Evolutionary conservation across 1,284 basidiomycete genomes (phyloP).

Genomic region (Cystobasidium sp.): DNA sequence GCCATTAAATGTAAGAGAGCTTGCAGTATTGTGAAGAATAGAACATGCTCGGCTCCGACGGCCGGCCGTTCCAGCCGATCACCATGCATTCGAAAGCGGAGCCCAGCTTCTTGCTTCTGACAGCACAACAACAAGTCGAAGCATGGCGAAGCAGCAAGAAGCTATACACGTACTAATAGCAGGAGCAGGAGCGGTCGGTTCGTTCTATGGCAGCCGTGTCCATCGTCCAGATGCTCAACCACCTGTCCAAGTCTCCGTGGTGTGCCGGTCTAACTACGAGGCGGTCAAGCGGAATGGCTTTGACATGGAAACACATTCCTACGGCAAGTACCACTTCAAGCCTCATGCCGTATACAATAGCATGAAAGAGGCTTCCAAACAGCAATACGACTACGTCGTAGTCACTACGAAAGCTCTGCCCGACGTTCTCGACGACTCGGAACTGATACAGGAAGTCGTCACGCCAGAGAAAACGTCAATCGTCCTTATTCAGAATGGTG

Average conservation of each 20-base stretch:
- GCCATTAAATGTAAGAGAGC: too few species aligned
- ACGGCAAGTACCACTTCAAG: slow-evolving; percentile 58
- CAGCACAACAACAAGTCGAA: not conserved
- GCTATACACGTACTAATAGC: slow-evolving; percentile 50
- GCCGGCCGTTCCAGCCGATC: not conserved
- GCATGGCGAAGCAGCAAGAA: not conserved
- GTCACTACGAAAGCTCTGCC: slow-evolving; percentile 60
- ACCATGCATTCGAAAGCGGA: too few species aligned
- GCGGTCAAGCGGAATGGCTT: slow-evolving; percentile 56
- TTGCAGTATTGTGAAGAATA: too few species aligned
- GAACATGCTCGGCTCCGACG: too few species aligned
- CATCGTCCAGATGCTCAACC: slow-evolving; percentile 48
- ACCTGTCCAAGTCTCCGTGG: slow-evolving; percentile 57
- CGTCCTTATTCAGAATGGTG: slow-evolving; percentile 60
- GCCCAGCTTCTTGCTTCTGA: not conserved
- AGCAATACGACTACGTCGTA: slow-evolving; percentile 58
- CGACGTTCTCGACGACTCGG: slow-evolving; percentile 58
- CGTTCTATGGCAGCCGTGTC: slow-evolving; percentile 60
- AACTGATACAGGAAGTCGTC: slow-evolving; percentile 55
- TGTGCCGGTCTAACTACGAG: slow-evolving; percentile 60
- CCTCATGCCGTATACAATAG: slow-evolving; percentile 57
- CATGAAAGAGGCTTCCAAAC: slow-evolving; percentile 52
- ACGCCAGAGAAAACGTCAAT: slow-evolving; percentile 50
- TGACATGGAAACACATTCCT: slow-evolving; percentile 57
- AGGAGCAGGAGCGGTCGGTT: slow-evolving; percentile 60